Base-by-base conservation (phyloP, 2,329 filamentous ascomycete species). In the Microdochium paspali region DNA sequence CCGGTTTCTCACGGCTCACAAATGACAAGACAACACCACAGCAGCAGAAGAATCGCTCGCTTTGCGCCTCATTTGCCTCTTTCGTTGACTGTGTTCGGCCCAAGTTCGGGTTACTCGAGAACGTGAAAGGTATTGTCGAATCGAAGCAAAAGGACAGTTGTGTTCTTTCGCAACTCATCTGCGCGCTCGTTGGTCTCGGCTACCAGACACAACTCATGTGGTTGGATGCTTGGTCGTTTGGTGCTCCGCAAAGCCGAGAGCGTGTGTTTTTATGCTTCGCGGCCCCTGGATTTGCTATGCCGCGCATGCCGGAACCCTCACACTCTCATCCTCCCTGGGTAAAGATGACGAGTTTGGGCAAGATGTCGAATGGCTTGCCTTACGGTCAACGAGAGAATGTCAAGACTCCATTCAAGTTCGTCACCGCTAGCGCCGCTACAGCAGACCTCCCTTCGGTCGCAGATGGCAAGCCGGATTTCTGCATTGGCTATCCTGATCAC, bases 21-120 rank as follows among this genome's bases (percentile, higher is more conserved):
- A 54, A 54, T 0, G 63, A 82, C 54, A 80, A 73, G 55, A 66
- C 70, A 0, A 82, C 75, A 2, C 58, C 68, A 0, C 47, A 67
- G 3, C 83, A 85, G 9, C 64, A 80, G 5, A 79, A 79, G 49
- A 89, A 93, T 57, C 84, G 85, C 28, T 90, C 86, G 0, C 76
- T 93, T 25, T 77, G 93, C 0, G 87, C 85, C 0, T 85, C 85
- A 0, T 87, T 91, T 31, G 82, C 82, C 0, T 80, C 87, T 0
- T 87, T 77, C 50, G 70, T 91, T 2, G 87, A 94, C 52, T 66
- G 88, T 0, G 90, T 87, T 53, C 76, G 83, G 0, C 87, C 88
- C 0, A 72, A 77, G n/a, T 91, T 86, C 57, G 85, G 82, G 0
- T 54, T 91, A 0, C 71, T 94, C 0, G 88, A 94, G 61, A 94